These are phyloP conservation scores for Larix kaempferi DNA, from an alignment of 75 land plant genomes.

Conservation along the genomic window DNA sequence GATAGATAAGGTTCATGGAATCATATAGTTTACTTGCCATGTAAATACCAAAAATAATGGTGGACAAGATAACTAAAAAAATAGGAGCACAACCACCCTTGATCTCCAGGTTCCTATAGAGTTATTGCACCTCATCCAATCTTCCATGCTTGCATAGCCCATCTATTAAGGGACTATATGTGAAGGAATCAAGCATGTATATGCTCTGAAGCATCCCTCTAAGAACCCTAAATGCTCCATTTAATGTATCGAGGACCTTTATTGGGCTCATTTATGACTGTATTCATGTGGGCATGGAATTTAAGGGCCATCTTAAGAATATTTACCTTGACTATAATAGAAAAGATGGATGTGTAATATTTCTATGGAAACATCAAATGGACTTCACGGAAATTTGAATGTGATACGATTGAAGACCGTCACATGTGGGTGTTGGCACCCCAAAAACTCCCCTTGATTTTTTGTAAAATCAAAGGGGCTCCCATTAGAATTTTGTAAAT, in stretches of 20 bases:
- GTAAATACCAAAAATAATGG: constrained; percentile 44
- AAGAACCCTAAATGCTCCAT: constrained; percentile 40
- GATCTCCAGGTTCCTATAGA: constrained; percentile 41
- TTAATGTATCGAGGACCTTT: constrained; percentile 22
- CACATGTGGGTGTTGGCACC: no score
- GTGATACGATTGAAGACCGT: no score
- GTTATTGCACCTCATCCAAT: constrained; percentile 31
- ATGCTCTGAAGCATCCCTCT: constrained; percentile 36
- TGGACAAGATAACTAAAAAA: constrained; percentile 52
- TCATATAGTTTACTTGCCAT: constrained; percentile 23
- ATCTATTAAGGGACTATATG: constrained; percentile 57
- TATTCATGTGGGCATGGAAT: constrained; percentile 42
- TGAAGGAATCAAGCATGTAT: constrained; percentile 40
- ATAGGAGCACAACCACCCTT: constrained; percentile 26
- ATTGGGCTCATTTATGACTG: constrained; percentile 23
- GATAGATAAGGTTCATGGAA: constrained; percentile 40
- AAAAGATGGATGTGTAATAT: constrained; percentile 40
- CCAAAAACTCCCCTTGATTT: no score
- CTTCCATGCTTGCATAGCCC: constrained; percentile 41
- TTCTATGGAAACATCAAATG: not conserved
- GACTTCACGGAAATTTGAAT: no score
- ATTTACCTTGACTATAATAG: constrained; percentile 36
- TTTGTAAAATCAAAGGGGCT: no score
- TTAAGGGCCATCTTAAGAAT: constrained; percentile 31
- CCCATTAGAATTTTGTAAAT: no score